Base-by-base conservation (phyloP, 2,329 filamentous ascomycete species). In the Talaromyces pinophilus region DNA sequence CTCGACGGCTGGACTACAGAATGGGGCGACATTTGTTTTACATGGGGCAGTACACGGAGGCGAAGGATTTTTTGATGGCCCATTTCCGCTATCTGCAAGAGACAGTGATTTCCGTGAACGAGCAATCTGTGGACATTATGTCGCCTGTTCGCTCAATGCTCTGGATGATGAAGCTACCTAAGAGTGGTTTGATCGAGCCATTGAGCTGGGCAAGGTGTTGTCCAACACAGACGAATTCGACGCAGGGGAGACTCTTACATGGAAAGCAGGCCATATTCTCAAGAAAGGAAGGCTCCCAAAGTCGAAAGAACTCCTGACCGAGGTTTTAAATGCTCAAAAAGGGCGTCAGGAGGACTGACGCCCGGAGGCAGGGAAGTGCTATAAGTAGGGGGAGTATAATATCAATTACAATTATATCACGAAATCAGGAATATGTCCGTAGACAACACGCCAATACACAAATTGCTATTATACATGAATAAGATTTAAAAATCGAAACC, bases 381-480 rank as follows among this genome's bases (percentile, higher is more conserved):
- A 15, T 13, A 13, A 5, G 13, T 38, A 38, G 35, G 35, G 1
- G 13, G 28, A 54, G 25, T 5, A 54, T 54, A 22, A 57, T 5
- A 15, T 38, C 33, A n/a, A 57, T 25, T 40, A 22, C 33, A n/a
- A 57, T 25, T 40, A 22, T 38, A 38, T 22, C 54, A 40, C 30
- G 2, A 22, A 22, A 22, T 57, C 30, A 57, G 52, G 22, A 19
- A 38, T 57, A 55, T 55, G 25, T 25, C 46, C 28, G 4, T 50
- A 25, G 10, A 38, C 10, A 57, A 38, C 54, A 40, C 33, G 33
- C 30, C 33, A 57, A 38, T 57, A 57, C 10, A 57, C 13, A 35
- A 55, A 35, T 8, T 57, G 28, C 11, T 57, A 57, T 25, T 57
- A 57, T 57, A 57, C 54, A 57, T 22, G 33, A 25, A 57, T 38